Evolutionary conservation across 495 filamentous ascomycete genomes (phyloP).

Genomic region (Aspergillus conjunctus): DNA sequence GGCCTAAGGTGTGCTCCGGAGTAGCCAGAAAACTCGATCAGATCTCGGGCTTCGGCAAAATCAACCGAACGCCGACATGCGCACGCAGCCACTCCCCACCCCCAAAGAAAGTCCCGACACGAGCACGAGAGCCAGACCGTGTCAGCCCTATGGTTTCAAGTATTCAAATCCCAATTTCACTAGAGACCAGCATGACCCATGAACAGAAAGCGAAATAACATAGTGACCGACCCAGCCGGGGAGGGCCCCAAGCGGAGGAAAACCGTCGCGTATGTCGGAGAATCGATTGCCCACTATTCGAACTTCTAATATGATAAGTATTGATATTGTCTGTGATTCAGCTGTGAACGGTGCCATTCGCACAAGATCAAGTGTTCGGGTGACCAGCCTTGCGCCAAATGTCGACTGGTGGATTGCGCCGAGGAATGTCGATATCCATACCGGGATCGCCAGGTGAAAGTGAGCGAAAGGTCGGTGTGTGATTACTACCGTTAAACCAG

Average conservation of each 20-base stretch:
- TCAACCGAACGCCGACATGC: conserved; percentile 3
- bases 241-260: conserved; percentile 36
- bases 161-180: neutral
- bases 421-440: conserved; percentile 43
- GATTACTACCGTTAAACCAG: neutral
- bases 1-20: too few relatives aligned
- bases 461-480: conserved; percentile 44
- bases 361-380: conserved; percentile 53
- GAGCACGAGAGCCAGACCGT: neutral
- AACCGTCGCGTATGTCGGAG: conserved; percentile 39
- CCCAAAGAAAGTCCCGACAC: neutral
- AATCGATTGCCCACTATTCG: neutral
- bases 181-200: conserved; percentile 17
- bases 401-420: conserved; percentile 37
- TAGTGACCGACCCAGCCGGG: conserved; percentile 15
- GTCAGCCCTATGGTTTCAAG: neutral
- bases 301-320: neutral
- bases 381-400: conserved; percentile 45
- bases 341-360: conserved; percentile 48
- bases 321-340: conserved; percentile 19
- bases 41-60: neutral
- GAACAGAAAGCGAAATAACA: conserved; percentile 19
- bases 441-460: conserved; percentile 47
- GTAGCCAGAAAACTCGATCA: too few relatives aligned
- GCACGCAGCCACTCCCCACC: neutral